Base-by-base conservation (phyloP, 2,329 filamentous ascomycete species). In the Akanthomyces muscarius region DNA sequence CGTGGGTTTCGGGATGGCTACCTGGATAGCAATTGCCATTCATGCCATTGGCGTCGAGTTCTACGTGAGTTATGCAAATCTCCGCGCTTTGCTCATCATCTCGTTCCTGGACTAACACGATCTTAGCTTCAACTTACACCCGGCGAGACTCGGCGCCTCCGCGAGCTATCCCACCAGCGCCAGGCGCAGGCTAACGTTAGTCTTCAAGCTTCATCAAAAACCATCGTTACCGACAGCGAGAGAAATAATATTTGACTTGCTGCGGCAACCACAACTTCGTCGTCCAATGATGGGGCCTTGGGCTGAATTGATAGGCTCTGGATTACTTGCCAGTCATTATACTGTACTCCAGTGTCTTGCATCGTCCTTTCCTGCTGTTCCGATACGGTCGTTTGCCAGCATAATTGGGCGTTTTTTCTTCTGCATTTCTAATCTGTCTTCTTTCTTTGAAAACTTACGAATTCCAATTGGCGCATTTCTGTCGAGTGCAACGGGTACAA, bases 91-190 rank as follows among this genome's bases (percentile, higher is more conserved):
- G 28, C 28, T 30, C 28, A 5, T 6, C 1, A 10, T 11, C 33
- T 6, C 5, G 2, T 8, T 11, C 18, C 8, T 8, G 25, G 8
- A 44, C 47, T 50, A 23, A 59, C 23, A n/a, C 14, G 10, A 6
- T 33, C 14, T 10, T 69, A 86, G 73, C 71, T 86, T 28, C 73
- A 70, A 4, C 69, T 85, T 21, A 87, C 85, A 0, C 82, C 83
- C 0, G 76, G 70, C 18, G 85, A 88, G 68, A 73, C 74, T 0
- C 75, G 84, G 53, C 75, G 85, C 4, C 71, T 88, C 52, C 77
- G 84, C 11, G 74, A 78, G 21, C 76, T 87, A 1, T 83, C 80
- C 6, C 85, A 83, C 66, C 78, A 84, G 68, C 75, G 79, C 45
- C 84, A 88, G 67, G 65, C 84, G 4, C 81, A 82, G 65, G 78